A percentile compares a stretch with the other conserved stretches of the same genome.
Evolutionary conservation across 345 rosid genomes (phyloP).

Genomic region (Rhizophora mangle): DNA sequence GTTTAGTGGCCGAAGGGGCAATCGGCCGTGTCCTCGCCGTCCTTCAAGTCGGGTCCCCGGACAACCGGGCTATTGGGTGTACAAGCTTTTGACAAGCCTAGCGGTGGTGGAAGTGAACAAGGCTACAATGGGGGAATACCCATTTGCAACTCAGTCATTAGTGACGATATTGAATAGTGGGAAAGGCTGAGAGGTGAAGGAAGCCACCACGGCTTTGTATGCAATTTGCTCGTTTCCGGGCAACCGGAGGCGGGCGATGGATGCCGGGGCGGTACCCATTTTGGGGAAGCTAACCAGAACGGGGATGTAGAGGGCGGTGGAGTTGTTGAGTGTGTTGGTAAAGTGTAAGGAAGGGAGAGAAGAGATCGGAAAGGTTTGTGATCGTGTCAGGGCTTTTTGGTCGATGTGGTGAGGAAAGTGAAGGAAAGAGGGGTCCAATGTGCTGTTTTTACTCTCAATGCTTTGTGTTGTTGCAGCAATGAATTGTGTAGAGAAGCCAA

Average conservation of each 20-base stretch:
- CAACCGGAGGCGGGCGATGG: slow-evolving; percentile 60
- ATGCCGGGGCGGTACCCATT: slow-evolving; percentile 66
- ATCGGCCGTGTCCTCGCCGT: slow-evolving; percentile 53
- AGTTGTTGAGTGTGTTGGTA: slow-evolving; percentile 72
- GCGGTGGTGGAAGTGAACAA: slow-evolving; percentile 94
- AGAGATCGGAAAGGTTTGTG: slow-evolving; percentile 51
- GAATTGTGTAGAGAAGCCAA: slow-evolving; percentile 39
- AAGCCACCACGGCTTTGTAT: slow-evolving; percentile 78
- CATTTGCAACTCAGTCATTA: slow-evolving; percentile 56
- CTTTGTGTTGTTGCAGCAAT: slow-evolving; percentile 52
- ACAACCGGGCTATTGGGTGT: slow-evolving; percentile 76
- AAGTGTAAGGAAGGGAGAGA: slow-evolving; percentile 86
- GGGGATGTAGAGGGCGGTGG: slow-evolving; percentile 83
- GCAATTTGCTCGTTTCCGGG: slow-evolving; percentile 77
- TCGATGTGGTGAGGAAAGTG: slow-evolving; percentile 52
- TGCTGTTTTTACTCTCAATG: slow-evolving; percentile 62
- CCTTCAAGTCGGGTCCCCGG: slow-evolving; percentile 53
- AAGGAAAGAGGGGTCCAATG: slow-evolving; percentile 64
- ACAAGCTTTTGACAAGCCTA: slow-evolving; percentile 75
- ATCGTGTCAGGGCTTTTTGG: slow-evolving; percentile 62
- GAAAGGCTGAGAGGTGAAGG: slow-evolving; percentile 67
- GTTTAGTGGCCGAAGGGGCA: slow-evolving; percentile 92
- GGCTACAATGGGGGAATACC: slow-evolving; percentile 80
- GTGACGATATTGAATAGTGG: slow-evolving; percentile 55
- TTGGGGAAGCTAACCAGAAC: slow-evolving; percentile 47